phyloP scores from a whole-genome alignment of 805 yeast species.

The Saturnispora saitoi region DNA sequence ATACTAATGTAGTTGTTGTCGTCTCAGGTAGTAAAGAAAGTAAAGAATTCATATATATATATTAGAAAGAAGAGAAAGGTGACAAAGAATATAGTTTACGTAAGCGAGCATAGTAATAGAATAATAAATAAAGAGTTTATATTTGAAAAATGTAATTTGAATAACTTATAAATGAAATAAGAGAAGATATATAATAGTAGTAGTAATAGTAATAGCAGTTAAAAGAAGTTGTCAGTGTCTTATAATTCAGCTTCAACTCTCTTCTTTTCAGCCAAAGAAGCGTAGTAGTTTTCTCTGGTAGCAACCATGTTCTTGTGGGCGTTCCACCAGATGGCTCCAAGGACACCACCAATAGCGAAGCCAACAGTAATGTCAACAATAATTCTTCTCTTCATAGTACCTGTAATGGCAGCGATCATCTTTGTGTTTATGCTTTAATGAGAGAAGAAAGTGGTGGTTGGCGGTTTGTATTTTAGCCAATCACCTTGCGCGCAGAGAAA shows the following conservation, averaged over 20 bases:
- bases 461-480: conserved; percentile 9
- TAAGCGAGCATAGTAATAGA: too few relatives aligned
- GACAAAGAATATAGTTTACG: too few relatives aligned
- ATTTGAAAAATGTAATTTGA: background rate
- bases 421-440: conserved; percentile 25
- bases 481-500: conserved; percentile 8
- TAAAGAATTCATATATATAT: background rate
- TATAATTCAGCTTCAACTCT: conserved; percentile 41
- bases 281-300: conserved; percentile 80
- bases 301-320: conserved; percentile 67
- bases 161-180: conserved; percentile 8
- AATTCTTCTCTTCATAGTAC: conserved; percentile 73
- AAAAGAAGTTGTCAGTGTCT: background rate
- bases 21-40: background rate
- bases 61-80: background rate
- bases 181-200: conserved; percentile 2
- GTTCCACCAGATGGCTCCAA: conserved; percentile 76
- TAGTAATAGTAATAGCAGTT: background rate
- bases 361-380: conserved; percentile 72
- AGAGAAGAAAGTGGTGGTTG: conserved; percentile 2
- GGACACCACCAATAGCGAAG: conserved; percentile 30
- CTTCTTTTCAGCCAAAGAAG: conserved; percentile 67
- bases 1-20: conserved; percentile 10
- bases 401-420: conserved; percentile 83
- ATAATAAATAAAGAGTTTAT: too few relatives aligned